A percentile compares a stretch with the other conserved stretches of the same genome.
Conservation (phyloP, 805 yeast genomes). For the Teunomyces tritomae region DNA sequence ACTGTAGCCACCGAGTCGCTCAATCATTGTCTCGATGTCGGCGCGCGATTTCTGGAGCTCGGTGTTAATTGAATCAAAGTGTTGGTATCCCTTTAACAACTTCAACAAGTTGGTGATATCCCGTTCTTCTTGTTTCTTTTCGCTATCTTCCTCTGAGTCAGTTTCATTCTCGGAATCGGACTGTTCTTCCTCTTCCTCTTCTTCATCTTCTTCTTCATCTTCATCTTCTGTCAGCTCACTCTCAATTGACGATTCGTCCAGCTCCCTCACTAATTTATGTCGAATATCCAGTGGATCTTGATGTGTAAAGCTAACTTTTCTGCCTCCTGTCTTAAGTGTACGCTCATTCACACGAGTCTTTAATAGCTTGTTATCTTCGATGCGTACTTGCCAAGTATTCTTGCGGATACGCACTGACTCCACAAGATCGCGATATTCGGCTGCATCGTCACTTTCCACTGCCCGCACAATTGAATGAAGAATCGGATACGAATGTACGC, state of each 20-base stretch:
- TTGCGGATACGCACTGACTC: conserved; percentile 14
- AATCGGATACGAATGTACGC: conserved; percentile 77
- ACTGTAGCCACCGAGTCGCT: conserved; percentile 34
- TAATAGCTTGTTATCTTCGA: conserved; percentile 5
- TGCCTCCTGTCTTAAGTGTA: conserved; percentile 16
- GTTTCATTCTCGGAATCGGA: conserved; percentile 15
- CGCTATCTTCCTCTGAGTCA: conserved; percentile 14
- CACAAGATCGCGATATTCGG: conserved; percentile 12
- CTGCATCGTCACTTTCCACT: conserved; percentile 27
- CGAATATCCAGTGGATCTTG: conserved; percentile 5
- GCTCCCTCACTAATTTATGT: background rate
- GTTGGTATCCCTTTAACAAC: conserved; percentile 50
- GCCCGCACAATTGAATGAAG: conserved; percentile 39
- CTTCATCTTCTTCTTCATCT: conserved; percentile 6
- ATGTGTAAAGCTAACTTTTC: conserved; percentile 35
- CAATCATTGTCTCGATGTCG: conserved; percentile 52
- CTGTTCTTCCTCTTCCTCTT: conserved; percentile 9
- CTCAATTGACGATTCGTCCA: conserved; percentile 2
- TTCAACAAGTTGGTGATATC: conserved; percentile 40
- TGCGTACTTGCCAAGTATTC: conserved; percentile 1
- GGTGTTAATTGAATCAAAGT: conserved; percentile 68
- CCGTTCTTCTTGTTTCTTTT: conserved; percentile 14
- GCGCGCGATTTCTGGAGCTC: conserved; percentile 54
- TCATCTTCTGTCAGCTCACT: background rate
- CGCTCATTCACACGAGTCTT: conserved; percentile 14